Evolutionary conservation across 768 basidiomycete genomes (phyloP).

Genomic region (Mycena floridula): DNA sequence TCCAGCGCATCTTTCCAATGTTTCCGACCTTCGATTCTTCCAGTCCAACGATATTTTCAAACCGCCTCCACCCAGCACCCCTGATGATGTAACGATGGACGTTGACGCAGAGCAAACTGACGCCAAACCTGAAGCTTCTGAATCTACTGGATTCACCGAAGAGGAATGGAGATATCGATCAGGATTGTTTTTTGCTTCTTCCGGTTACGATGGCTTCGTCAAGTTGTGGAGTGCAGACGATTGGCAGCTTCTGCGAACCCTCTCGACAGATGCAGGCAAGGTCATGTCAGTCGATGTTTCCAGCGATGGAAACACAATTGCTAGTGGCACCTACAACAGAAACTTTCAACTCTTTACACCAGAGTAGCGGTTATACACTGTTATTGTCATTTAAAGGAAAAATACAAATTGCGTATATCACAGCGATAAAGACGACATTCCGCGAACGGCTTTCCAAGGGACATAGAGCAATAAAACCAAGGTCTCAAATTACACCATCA

Average conservation of each 20-base stretch:
- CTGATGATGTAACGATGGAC: slow-evolving; percentile 47
- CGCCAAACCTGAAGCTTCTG: slow-evolving; percentile 18
- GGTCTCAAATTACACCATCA: slow-evolving; percentile 43
- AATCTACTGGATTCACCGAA: slow-evolving; percentile 29
- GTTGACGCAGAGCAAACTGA: slow-evolving; percentile 23
- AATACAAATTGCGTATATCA: not conserved
- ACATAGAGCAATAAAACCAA: not conserved
- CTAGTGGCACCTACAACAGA: slow-evolving; percentile 87
- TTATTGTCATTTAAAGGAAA: not conserved
- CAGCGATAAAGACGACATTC: not conserved
- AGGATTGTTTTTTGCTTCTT: slow-evolving; percentile 88
- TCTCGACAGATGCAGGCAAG: slow-evolving; percentile 95
- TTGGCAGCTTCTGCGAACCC: slow-evolving; percentile 85
- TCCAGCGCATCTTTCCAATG: slow-evolving; percentile 91
- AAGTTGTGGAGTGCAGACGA: slow-evolving; percentile 98
- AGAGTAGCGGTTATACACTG: not conserved
- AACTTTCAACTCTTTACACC: slow-evolving; percentile 92
- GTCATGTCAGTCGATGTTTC: slow-evolving; percentile 97
- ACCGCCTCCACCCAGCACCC: slow-evolving; percentile 26
- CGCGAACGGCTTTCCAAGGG: not conserved
- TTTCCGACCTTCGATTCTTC: slow-evolving; percentile 96
- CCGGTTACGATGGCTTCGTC: slow-evolving; percentile 93
- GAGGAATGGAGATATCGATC: slow-evolving; percentile 80
- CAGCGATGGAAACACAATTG: slow-evolving; percentile 76
- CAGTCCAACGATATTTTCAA: slow-evolving; percentile 51